Conservation (phyloP, 148 eudicot species). For the Rhododendron ferrugineum region DNA sequence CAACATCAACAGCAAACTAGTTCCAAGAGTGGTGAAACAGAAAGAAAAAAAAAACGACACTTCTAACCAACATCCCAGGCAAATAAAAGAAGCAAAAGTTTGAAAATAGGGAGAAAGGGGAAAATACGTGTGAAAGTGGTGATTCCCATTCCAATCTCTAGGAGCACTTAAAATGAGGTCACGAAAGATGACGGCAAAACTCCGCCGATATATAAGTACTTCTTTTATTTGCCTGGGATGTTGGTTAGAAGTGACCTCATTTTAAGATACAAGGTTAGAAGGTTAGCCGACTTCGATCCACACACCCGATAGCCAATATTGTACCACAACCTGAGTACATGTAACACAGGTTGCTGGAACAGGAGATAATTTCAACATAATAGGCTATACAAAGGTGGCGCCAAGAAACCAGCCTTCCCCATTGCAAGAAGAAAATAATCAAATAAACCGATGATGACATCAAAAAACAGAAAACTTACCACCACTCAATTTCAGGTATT, state of each 20-base stretch:
- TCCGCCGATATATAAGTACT: no score
- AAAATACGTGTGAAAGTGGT: no score
- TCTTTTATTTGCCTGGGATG: no score
- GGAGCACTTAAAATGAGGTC: no score
- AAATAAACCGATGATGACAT: not conserved
- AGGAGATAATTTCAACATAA: not conserved
- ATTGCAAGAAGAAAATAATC: not conserved
- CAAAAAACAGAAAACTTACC: slow-evolving; percentile 45
- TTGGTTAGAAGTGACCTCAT: no score
- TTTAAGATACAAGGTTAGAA: not conserved
- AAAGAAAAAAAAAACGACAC: not conserved
- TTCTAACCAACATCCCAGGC: not conserved
- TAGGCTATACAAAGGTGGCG: not conserved
- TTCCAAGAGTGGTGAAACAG: no score
- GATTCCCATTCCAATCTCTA: no score
- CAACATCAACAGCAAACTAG: not conserved
- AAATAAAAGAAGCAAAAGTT: no score
- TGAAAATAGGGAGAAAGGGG: no score
- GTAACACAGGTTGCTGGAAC: not conserved
- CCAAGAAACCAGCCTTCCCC: not conserved
- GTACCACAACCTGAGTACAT: not conserved
- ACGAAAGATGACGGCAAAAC: no score
- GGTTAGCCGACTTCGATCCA: not conserved
- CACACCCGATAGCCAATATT: not conserved
- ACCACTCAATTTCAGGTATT: slow-evolving; percentile 95